Percentiles rank a stretch among this genome's conserved stretches.
Conservation (phyloP, 257 asterid species). For the Nicotiana undulata region DNA sequence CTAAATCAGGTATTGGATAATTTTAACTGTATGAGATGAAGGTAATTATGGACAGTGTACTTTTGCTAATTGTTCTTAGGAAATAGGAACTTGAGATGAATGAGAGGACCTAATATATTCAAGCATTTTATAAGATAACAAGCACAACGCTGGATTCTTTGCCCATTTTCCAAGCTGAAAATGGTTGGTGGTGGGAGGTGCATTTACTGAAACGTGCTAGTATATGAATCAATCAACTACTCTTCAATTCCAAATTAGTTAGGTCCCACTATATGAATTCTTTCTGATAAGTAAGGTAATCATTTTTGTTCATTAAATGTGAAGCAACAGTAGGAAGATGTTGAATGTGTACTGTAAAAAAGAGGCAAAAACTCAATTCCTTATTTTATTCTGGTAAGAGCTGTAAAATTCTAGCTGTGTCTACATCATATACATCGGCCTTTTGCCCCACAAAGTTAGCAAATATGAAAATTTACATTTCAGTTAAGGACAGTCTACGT, state of each 20-base stretch:
- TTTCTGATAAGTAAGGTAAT: not conserved
- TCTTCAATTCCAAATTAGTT: not conserved
- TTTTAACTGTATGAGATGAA: not conserved
- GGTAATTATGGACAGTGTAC: not conserved
- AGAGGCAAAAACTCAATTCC: not conserved
- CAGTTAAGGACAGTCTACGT: not conserved
- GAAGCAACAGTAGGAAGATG: not conserved
- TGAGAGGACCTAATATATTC: not conserved
- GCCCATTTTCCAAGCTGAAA: not conserved
- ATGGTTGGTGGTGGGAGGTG: not conserved
- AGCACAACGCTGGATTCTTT: not conserved
- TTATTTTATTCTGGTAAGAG: not conserved
- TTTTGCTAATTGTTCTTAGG: not conserved
- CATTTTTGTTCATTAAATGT: not conserved
- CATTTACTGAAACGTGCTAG: not conserved
- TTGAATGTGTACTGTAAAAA: not conserved
- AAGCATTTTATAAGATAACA: not conserved
- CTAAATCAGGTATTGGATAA: not conserved
- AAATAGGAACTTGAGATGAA: not conserved
- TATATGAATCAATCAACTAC: not conserved
- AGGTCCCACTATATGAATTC: not conserved
- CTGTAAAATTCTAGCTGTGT: not conserved
- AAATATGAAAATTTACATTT: not conserved
- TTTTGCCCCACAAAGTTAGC: conserved; percentile 1
- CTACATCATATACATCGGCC: not conserved